Conservation (phyloP, 768 basidiomycete species). For the Erythrobasidium yunnanense region DNA sequence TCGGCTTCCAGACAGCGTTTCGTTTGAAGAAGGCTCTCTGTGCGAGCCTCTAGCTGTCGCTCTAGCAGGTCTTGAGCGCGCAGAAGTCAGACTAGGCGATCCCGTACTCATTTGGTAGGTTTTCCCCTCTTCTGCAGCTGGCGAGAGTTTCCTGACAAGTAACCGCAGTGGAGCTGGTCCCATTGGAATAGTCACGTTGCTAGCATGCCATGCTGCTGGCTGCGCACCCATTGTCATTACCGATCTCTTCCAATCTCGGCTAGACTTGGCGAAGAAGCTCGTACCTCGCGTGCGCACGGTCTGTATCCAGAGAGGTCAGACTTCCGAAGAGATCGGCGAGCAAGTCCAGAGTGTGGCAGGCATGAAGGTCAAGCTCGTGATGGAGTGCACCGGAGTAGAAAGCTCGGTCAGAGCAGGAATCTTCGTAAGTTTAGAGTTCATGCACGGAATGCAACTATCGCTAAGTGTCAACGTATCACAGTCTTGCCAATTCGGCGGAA, state of each 20-base stretch:
- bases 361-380: constrained; percentile 37
- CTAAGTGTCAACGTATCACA: constrained; percentile 24
- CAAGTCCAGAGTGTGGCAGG: constrained; percentile 40
- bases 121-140: neutral
- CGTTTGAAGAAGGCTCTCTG: constrained; percentile 44
- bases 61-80: constrained; percentile 43
- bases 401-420: constrained; percentile 42
- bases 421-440: constrained; percentile 39
- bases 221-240: constrained; percentile 45
- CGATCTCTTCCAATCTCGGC: constrained; percentile 42
- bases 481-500: constrained; percentile 43
- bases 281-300: constrained; percentile 43
- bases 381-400: constrained; percentile 46
- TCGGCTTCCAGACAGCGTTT: constrained; percentile 42
- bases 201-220: constrained; percentile 43
- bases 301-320: constrained; percentile 37
- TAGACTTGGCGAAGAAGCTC: constrained; percentile 44
- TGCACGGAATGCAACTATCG: too few species aligned
- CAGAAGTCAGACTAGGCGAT: constrained; percentile 42
- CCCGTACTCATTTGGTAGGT: constrained; percentile 43
- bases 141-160: too few species aligned
- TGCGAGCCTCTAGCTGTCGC: constrained; percentile 45
- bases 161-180: constrained; percentile 46
- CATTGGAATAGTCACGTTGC: constrained; percentile 44
- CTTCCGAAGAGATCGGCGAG: constrained; percentile 37